A percentile compares a stretch with the other conserved stretches of the same genome.
Evolutionary conservation across 2,329 filamentous ascomycete species (phyloP).

Genomic region (Neopestalotiopsis sp.): DNA sequence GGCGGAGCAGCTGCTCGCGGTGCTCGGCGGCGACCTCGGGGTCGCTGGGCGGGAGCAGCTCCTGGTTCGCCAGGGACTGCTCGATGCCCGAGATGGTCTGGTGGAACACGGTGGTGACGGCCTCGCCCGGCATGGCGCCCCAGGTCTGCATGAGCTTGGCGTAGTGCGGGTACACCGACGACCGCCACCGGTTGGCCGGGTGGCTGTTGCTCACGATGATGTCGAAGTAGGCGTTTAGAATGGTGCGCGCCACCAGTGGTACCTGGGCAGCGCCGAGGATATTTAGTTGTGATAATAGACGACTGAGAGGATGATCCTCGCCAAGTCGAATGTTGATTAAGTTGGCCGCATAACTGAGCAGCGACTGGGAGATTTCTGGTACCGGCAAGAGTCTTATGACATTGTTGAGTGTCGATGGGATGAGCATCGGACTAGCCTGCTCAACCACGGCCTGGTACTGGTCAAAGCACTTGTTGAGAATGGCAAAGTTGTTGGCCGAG

Average conservation of each 20-base stretch:
- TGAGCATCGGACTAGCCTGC: conserved; percentile 9
- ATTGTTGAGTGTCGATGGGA: conserved; percentile 6
- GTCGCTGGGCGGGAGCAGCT: neutral
- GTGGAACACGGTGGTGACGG: neutral
- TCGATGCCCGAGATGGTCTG: conserved; percentile 7
- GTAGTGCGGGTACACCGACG: conserved; percentile 1
- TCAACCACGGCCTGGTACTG: conserved; percentile 9
- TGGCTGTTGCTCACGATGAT: conserved; percentile 13
- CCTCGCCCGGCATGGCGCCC: neutral
- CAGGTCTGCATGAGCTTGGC: conserved; percentile 7
- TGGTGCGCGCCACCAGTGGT: conserved; percentile 4
- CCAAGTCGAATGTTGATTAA: conserved; percentile 18
- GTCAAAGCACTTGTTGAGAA: conserved; percentile 19
- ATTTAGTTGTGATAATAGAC: conserved; percentile 14
- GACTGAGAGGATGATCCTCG: conserved; percentile 14
- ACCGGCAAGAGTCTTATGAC: conserved; percentile 17
- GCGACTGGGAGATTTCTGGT: conserved; percentile 17
- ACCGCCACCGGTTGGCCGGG: conserved; percentile 13
- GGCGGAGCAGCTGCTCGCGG: neutral
- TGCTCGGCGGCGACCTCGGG: neutral
- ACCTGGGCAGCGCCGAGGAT: conserved; percentile 7
- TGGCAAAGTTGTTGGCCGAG: conserved; percentile 14
- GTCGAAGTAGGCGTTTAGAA: conserved; percentile 19
- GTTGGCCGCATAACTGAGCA: conserved; percentile 12
- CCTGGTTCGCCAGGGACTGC: neutral